Percentiles rank a stretch among this genome's conserved stretches.
phyloP scores from a whole-genome alignment of 306 rosid species.

The Trifolium dubium region DNA sequence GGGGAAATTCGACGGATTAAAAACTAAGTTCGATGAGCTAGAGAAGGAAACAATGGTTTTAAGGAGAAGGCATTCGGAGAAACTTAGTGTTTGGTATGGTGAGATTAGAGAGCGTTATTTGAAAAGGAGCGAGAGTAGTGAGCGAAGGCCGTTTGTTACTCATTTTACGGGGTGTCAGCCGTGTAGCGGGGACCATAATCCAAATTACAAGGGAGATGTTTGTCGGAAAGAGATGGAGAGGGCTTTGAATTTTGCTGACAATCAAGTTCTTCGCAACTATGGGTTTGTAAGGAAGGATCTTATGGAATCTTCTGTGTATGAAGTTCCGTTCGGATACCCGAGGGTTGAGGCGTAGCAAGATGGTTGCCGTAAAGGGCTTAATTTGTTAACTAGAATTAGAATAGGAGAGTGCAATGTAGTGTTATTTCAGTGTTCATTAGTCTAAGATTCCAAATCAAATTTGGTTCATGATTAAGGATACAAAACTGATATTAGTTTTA shows the following conservation, averaged over 20 bases:
- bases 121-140: constrained; percentile 49
- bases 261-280: constrained; percentile 66
- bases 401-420: too few relatives aligned
- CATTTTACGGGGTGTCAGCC: constrained; percentile 90
- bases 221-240: constrained; percentile 72
- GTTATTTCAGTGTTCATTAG: too few relatives aligned
- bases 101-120: constrained; percentile 54
- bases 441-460: too few relatives aligned
- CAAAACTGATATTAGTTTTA: too few relatives aligned
- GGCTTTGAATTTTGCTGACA: constrained; percentile 71
- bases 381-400: neutral
- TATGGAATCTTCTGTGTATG: neutral
- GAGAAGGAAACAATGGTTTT: constrained; percentile 43
- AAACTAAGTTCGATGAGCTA: constrained; percentile 41
- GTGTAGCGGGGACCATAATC: constrained; percentile 70
- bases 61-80: constrained; percentile 74
- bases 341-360: neutral
- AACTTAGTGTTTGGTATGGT: constrained; percentile 59
- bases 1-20: constrained; percentile 45
- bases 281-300: constrained; percentile 6
- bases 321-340: neutral
- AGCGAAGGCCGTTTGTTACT: constrained; percentile 74
- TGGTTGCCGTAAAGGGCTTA: neutral
- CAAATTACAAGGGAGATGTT: constrained; percentile 46
- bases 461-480: too few relatives aligned